Base-by-base conservation (phyloP, 2,329 filamentous ascomycete species). In the Pseudogymnoascus sp. region DNA sequence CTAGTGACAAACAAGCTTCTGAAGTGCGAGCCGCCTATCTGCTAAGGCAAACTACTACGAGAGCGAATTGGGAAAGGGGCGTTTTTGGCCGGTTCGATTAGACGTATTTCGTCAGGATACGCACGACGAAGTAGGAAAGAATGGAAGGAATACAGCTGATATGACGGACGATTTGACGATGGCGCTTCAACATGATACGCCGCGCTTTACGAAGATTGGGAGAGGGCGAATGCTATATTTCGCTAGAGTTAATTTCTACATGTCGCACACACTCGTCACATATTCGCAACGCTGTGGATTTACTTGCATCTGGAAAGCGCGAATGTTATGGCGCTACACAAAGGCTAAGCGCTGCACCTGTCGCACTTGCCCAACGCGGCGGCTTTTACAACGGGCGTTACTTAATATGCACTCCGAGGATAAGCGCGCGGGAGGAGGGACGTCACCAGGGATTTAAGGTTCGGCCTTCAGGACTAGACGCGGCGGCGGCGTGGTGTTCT, bases 11-110 rank as follows among this genome's bases (percentile, higher is more conserved):
- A 60, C 37, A 60, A 40, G 56, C 31, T 60, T 60, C 22, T 60
- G 28, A 60, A 60, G 22, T 60, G 56, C 14, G 56, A 60, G 56
- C 56, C 56, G 7, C 56, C 56, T 10, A 60, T 60, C 24, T 60
- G 56, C 16, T 60, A 33, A 60, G 26, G 41, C 11, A 43, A 53
- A 53, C 24, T 53, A 16, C 46, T 53, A 31, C 26, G 14, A 31
- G 26, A 53, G 14, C 24, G 26, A 31, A 31, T 16, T 31, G 26
- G 24, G 46, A 31, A 53, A 16, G 26, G 26, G 26, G 46, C 46
- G 46, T 53, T 53, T 50, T 16, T 53, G 46, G 46, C 7, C 16
- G 11, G 22, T n/a, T 50, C 3, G 22, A 14, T 10, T 31, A 10
- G 14, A 53, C 26, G 46, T 53, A 53, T 31, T 31, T 16, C 14